Evolutionary conservation across 441 rosid species (phyloP).

Genomic region (Omphalea diandra): DNA sequence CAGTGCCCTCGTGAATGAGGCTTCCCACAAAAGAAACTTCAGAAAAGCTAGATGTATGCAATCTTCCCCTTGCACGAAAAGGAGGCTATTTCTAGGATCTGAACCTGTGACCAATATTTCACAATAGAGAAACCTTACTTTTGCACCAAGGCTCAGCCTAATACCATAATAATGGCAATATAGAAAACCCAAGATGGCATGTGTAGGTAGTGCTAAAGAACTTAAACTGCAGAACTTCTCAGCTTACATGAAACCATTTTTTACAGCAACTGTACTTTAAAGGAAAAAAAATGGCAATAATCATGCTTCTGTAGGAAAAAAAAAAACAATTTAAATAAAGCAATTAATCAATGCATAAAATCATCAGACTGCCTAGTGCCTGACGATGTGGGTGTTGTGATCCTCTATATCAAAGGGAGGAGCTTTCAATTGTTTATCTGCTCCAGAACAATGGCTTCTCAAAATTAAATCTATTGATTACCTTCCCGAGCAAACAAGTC

Average conservation of each 20-base stretch:
- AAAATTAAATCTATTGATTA: conserved; percentile 17
- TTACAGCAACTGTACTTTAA: not conserved
- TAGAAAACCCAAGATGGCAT: not conserved
- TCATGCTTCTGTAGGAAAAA: not conserved
- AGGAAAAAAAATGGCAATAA: not conserved
- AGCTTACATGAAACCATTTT: not conserved
- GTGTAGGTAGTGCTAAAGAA: not conserved
- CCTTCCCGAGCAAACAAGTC: conserved; percentile 79
- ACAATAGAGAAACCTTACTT: not conserved
- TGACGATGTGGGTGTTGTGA: not conserved
- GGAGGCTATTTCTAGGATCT: not conserved
- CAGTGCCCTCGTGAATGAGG: not conserved
- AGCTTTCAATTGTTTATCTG: not conserved
- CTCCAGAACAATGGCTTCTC: not conserved
- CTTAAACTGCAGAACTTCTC: not conserved
- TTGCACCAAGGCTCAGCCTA: not conserved
- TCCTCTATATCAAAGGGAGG: not conserved
- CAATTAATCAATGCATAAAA: not conserved
- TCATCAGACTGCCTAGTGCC: not conserved
- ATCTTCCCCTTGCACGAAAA: not conserved
- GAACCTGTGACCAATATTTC: not conserved
- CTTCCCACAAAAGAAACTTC: not conserved
- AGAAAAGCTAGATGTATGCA: not conserved
- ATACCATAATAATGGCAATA: not conserved
- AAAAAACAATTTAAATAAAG: not conserved